Evolutionary conservation across 495 filamentous ascomycete genomes (phyloP).

Genomic region (Penicillium odoratum): DNA sequence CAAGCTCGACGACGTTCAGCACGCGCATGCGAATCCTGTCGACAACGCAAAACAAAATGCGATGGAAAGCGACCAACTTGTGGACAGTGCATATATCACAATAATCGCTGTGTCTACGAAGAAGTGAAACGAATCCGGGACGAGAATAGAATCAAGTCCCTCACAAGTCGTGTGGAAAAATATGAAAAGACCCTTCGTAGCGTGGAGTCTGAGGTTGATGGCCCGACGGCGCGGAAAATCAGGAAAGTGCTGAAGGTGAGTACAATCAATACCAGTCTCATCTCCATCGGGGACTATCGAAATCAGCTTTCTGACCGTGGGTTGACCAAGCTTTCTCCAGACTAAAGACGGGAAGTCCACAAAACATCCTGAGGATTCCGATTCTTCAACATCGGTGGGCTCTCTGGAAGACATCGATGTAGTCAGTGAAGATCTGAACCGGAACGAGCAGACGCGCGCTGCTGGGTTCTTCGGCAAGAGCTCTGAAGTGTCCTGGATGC

Average conservation of each 20-base stretch:
- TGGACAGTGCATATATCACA: slow-evolving; percentile 52
- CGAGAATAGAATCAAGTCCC: slow-evolving; percentile 44
- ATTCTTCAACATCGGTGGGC: slow-evolving; percentile 43
- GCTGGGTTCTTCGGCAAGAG: slow-evolving; percentile 67
- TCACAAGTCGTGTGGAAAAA: slow-evolving; percentile 44
- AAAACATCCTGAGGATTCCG: slow-evolving; percentile 20
- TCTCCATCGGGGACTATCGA: background rate
- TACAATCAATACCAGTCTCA: background rate
- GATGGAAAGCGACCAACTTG: slow-evolving; percentile 55
- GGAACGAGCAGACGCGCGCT: slow-evolving; percentile 45
- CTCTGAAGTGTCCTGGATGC: slow-evolving; percentile 63
- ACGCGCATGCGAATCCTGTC: slow-evolving; percentile 70
- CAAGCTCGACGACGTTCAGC: slow-evolving; percentile 38
- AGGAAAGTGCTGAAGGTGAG: slow-evolving; percentile 36
- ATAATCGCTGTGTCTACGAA: slow-evolving; percentile 50
- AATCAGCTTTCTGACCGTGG: background rate
- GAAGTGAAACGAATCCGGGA: slow-evolving; percentile 61
- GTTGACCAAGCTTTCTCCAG: background rate
- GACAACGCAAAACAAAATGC: slow-evolving; percentile 66
- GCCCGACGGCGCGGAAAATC: slow-evolving; percentile 31
- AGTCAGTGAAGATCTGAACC: slow-evolving; percentile 59
- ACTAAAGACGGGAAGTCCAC: slow-evolving; percentile 7
- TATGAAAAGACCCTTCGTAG: slow-evolving; percentile 46
- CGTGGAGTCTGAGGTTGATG: slow-evolving; percentile 35
- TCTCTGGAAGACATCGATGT: slow-evolving; percentile 59